A percentile compares a stretch with the other conserved stretches of the same genome.
Evolutionary conservation across 2,329 filamentous ascomycete genomes (phyloP).

Genomic region (Boeremia lycopersici): DNA sequence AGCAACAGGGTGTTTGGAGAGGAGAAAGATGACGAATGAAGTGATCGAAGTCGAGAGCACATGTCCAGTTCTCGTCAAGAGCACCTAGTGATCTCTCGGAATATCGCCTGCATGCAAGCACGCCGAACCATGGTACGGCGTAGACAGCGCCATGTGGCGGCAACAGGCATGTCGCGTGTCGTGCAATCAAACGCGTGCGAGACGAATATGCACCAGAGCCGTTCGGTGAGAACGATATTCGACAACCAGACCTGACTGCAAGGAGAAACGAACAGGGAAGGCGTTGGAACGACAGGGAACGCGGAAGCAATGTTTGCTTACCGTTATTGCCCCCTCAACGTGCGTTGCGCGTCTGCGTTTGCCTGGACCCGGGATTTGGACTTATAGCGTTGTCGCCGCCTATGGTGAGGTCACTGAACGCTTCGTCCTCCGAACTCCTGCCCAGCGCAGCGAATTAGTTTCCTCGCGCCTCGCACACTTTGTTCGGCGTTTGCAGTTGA

Average conservation of each 20-base stretch:
- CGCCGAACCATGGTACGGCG: constrained; percentile 1
- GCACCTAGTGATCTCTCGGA: not conserved
- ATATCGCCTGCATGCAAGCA: not conserved
- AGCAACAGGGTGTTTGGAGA: not conserved
- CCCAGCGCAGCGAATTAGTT: not conserved
- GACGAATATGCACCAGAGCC: constrained; percentile 25
- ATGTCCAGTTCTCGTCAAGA: not conserved
- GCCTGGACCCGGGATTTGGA: constrained; percentile 30
- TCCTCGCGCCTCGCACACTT: not conserved
- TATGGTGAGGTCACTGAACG: constrained; percentile 16
- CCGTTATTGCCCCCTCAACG: constrained; percentile 5
- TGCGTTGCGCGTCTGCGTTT: constrained; percentile 42
- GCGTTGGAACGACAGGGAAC: constrained; percentile 2
- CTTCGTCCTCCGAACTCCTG: constrained; percentile 7
- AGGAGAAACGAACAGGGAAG: constrained; percentile 4
- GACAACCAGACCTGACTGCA: constrained; percentile 3
- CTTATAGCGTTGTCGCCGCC: constrained; percentile 26
- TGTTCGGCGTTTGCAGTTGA: not conserved
- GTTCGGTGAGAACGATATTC: constrained; percentile 10
- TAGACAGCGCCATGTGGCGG: constrained; percentile 16
- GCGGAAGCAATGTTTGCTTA: constrained; percentile 4
- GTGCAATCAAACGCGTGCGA: constrained; percentile 25
- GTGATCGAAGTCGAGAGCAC: not conserved
- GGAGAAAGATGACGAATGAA: not conserved
- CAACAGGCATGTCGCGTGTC: constrained; percentile 32